Evolutionary conservation across 768 basidiomycete species (phyloP).

Genomic region (Myochromella boudieri): DNA sequence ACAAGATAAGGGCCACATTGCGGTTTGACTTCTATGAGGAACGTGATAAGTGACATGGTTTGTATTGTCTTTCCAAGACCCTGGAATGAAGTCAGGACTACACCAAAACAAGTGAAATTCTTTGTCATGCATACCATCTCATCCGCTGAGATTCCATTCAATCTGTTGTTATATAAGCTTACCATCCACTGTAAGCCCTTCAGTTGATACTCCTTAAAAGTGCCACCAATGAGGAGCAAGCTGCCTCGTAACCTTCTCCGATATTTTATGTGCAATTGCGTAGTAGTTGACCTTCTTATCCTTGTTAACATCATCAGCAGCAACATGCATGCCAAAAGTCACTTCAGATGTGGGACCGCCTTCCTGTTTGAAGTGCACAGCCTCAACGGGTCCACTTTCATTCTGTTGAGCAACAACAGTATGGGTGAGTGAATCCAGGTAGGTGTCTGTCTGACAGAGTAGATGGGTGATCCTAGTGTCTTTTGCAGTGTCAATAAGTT

Average conservation of each 20-base stretch:
- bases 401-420: conserved; percentile 92
- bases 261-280: conserved; percentile 89
- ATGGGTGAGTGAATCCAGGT: conserved; percentile 92
- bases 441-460: conserved; percentile 89
- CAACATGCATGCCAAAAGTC: conserved; percentile 84
- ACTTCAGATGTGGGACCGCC: conserved; percentile 81
- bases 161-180: conserved; percentile 91
- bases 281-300: conserved; percentile 93
- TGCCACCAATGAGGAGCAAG: conserved; percentile 79
- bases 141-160: conserved; percentile 94
- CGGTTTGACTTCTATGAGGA: conserved; percentile 88
- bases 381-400: conserved; percentile 49
- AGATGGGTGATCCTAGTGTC: conserved; percentile 98
- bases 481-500: conserved; percentile 98
- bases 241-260: conserved; percentile 79
- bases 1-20: conserved; percentile 93
- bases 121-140: conserved; percentile 71
- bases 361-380: conserved; percentile 54
- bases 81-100: conserved; percentile 33
- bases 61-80: conserved; percentile 96
- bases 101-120: conserved; percentile 3
- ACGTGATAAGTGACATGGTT: conserved; percentile 91
- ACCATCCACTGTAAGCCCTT: conserved; percentile 99
- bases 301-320: conserved; percentile 54
- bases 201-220: conserved; percentile 91